Conservation (phyloP, 257 asterid genomes). For the Ajuga chamaepitys region DNA sequence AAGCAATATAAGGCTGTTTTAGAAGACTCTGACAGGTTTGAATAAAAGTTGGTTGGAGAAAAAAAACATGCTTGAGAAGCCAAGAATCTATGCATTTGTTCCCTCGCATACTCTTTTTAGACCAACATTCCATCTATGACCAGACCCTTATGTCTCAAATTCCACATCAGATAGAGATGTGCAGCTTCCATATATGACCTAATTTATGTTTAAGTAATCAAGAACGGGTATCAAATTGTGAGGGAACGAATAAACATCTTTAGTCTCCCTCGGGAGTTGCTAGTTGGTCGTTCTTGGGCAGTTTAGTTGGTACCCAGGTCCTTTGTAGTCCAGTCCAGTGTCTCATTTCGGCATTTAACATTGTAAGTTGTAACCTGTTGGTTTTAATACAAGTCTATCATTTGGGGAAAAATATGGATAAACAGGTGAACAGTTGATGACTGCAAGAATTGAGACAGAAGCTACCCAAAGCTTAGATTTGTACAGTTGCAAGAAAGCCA, state of each 20-base stretch:
- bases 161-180: too few relatives aligned
- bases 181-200: too few relatives aligned
- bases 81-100: conserved; percentile 63
- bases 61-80: conserved; percentile 63
- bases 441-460: conserved; percentile 30
- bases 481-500: conserved; percentile 56
- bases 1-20: conserved; percentile 73
- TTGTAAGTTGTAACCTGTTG: too few relatives aligned
- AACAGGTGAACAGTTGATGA: neutral
- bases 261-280: too few relatives aligned
- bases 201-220: too few relatives aligned
- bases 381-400: too few relatives aligned
- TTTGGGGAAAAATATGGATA: neutral
- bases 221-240: too few relatives aligned
- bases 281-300: too few relatives aligned
- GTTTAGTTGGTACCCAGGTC: too few relatives aligned
- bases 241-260: too few relatives aligned
- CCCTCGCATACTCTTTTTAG: conserved; percentile 53
- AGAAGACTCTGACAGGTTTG: conserved; percentile 81
- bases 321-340: too few relatives aligned
- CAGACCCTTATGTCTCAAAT: neutral
- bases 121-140: conserved; percentile 35
- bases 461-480: conserved; percentile 46
- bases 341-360: too few relatives aligned
- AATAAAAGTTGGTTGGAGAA: conserved; percentile 48